phyloP scores from a whole-genome alignment of 1,284 basidiomycete species.

The Thelephora terrestris region DNA sequence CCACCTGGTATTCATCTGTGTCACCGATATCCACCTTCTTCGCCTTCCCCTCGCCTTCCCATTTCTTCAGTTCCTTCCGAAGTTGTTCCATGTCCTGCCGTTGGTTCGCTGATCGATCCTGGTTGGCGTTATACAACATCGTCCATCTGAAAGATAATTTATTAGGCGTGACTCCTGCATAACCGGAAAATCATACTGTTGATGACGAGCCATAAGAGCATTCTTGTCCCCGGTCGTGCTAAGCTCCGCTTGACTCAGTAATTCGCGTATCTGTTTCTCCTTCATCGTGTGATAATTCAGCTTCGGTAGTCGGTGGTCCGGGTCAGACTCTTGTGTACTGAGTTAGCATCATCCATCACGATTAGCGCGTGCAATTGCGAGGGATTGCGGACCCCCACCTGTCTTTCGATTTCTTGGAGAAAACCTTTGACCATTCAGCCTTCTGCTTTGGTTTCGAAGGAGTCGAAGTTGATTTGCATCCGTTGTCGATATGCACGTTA shows the following conservation, averaged over 20 bases:
- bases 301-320: constrained; percentile 45
- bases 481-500: constrained; percentile 52
- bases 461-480: constrained; percentile 27
- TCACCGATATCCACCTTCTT: constrained; percentile 35
- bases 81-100: constrained; percentile 41
- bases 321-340: constrained; percentile 19
- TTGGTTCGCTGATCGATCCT: constrained; percentile 41
- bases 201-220: constrained; percentile 45
- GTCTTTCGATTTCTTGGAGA: constrained; percentile 20
- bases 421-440: constrained; percentile 42
- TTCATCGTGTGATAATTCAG: constrained; percentile 55
- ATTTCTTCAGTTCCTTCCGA: constrained; percentile 40
- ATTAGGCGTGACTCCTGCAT: background rate
- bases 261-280: constrained; percentile 49
- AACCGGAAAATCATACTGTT: constrained; percentile 31
- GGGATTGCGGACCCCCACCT: constrained; percentile 10
- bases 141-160: constrained; percentile 41
- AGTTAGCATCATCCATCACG: background rate
- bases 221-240: constrained; percentile 42
- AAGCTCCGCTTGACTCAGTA: constrained; percentile 42
- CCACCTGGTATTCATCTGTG: constrained; percentile 36
- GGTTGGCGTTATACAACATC: constrained; percentile 58
- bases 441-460: constrained; percentile 18
- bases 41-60: constrained; percentile 39
- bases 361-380: background rate